Evolutionary conservation across 1,284 basidiomycete genomes (phyloP).

Genomic region (Pseudozyma thailandica): DNA sequence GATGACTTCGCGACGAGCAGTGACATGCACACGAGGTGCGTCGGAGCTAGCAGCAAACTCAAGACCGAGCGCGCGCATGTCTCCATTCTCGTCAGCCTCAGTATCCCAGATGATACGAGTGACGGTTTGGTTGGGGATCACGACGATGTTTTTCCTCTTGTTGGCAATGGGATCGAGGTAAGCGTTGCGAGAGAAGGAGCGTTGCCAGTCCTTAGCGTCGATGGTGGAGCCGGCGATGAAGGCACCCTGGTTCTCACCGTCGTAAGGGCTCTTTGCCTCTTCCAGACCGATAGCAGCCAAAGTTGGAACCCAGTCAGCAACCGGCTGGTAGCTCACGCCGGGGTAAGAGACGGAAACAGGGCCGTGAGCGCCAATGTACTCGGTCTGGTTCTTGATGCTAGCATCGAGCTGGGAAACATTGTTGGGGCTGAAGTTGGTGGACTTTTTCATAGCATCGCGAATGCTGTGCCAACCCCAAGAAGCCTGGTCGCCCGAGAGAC

Average conservation of each 20-base stretch:
- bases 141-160: constrained; percentile 55
- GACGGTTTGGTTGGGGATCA: constrained; percentile 58
- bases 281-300: constrained; percentile 26
- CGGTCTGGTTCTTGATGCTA: constrained; percentile 36
- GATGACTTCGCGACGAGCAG: constrained; percentile 61
- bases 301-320: constrained; percentile 52
- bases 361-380: constrained; percentile 46
- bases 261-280: constrained; percentile 40
- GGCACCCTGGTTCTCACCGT: constrained; percentile 55
- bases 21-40: constrained; percentile 42
- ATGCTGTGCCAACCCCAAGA: constrained; percentile 55
- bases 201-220: constrained; percentile 48
- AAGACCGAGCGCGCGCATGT: constrained; percentile 46
- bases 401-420: constrained; percentile 26
- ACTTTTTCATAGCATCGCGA: constrained; percentile 51
- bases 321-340: constrained; percentile 45
- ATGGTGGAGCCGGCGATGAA: constrained; percentile 56
- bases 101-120: constrained; percentile 50
- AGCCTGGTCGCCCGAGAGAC: constrained; percentile 41
- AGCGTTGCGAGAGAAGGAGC: constrained; percentile 55
- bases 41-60: constrained; percentile 44
- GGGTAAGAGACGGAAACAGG: constrained; percentile 55
- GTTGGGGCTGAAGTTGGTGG: constrained; percentile 40
- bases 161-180: constrained; percentile 55
- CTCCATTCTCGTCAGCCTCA: constrained; percentile 28